Evolutionary conservation across 2,329 filamentous ascomycete genomes (phyloP).

Genomic region (Cephalotrichum gorgonifer): DNA sequence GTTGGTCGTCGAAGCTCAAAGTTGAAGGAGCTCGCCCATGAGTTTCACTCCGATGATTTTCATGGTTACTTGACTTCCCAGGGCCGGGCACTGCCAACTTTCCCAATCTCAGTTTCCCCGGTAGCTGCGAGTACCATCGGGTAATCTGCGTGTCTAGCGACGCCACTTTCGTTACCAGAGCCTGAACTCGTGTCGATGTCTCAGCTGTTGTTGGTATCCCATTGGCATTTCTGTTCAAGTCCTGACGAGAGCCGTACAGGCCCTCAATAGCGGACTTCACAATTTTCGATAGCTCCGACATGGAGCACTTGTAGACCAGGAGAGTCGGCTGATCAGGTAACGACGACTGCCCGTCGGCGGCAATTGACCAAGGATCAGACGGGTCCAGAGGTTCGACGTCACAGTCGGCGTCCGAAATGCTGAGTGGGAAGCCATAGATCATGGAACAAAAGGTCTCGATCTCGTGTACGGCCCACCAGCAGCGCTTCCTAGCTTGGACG

Average conservation of each 20-base stretch:
- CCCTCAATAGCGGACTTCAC: slow-evolving; percentile 9
- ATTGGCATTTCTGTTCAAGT: not conserved
- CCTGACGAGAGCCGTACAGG: slow-evolving; percentile 8
- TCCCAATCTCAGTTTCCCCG: not conserved
- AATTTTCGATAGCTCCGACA: slow-evolving; percentile 12
- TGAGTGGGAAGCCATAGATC: slow-evolving; percentile 24
- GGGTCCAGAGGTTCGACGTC: slow-evolving; percentile 19
- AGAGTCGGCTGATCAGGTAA: slow-evolving; percentile 2
- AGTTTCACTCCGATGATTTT: not conserved
- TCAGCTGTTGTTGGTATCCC: not conserved
- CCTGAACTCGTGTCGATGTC: not conserved
- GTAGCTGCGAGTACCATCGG: not conserved
- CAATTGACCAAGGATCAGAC: slow-evolving; percentile 10
- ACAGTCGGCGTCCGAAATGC: slow-evolving; percentile 20
- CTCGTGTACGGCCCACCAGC: slow-evolving; percentile 30
- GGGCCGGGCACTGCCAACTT: not conserved
- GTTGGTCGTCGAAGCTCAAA: slow-evolving; percentile 5
- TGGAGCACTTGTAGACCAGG: slow-evolving; percentile 13
- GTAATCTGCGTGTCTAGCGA: not conserved
- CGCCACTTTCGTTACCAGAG: not conserved
- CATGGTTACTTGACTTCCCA: not conserved
- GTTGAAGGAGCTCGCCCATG: not conserved
- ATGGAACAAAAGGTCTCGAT: slow-evolving; percentile 28
- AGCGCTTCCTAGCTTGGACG: slow-evolving; percentile 19
- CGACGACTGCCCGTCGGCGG: not conserved